Conservation (phyloP, 345 rosid species). For the Pugionium cornutum region DNA sequence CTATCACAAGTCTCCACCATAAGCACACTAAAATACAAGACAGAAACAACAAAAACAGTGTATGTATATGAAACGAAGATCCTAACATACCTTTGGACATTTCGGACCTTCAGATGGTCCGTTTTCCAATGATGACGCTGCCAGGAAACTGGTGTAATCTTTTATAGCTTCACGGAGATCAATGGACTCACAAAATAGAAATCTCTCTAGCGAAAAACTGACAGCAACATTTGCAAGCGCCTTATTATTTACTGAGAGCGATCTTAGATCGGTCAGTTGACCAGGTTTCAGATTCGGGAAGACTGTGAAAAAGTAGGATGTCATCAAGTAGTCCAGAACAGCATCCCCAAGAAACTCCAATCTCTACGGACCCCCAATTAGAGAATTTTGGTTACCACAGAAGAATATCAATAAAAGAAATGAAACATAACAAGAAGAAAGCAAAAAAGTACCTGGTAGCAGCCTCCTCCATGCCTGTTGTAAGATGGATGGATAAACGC, state of each 20-base stretch:
- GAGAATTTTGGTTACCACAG: conserved; percentile 21
- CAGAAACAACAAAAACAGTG: conserved; percentile 10
- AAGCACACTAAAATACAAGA: conserved; percentile 16
- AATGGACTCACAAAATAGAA: conserved; percentile 60
- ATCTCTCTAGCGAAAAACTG: conserved; percentile 55
- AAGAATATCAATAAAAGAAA: conserved; percentile 13
- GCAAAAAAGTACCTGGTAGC: conserved; percentile 71
- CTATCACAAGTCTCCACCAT: conserved; percentile 23
- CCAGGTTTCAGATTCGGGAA: conserved; percentile 92
- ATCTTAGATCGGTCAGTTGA: conserved; percentile 86
- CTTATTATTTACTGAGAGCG: conserved; percentile 73
- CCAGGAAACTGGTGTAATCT: conserved; percentile 53
- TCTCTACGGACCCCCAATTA: conserved; percentile 55
- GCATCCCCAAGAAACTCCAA: conserved; percentile 99
- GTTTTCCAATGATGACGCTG: conserved; percentile 40
- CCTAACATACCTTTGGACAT: conserved; percentile 73
- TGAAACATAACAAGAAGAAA: conserved; percentile 4
- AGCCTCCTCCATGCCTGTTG: conserved; percentile 81
- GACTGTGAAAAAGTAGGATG: conserved; percentile 73
- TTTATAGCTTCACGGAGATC: conserved; percentile 57
- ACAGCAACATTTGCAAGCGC: conserved; percentile 79
- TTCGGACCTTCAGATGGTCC: conserved; percentile 59
- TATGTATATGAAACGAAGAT: conserved; percentile 7
- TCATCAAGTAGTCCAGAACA: conserved; percentile 85
- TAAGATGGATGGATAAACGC: conserved; percentile 93